These are phyloP conservation scores for Lichtheimia corymbifera DNA, from an alignment of 371 early-diverging fungal genomes.

Conservation along the genomic window DNA sequence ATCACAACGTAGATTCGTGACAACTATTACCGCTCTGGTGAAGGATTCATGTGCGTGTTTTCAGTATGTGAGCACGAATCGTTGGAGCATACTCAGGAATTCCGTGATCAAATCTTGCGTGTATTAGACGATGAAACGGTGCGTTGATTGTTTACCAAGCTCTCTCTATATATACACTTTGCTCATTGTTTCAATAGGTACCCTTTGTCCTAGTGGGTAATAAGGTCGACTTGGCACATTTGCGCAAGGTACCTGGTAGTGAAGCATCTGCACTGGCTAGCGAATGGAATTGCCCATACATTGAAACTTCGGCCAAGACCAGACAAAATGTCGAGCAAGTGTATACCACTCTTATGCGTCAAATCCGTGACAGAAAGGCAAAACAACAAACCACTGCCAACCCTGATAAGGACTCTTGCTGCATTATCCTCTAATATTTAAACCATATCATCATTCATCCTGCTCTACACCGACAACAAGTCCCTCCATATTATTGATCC, in stretches of 20 bases:
- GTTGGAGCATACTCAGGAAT: slow-evolving; percentile 82
- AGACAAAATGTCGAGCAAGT: slow-evolving; percentile 83
- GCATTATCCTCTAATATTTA: slow-evolving; percentile 40
- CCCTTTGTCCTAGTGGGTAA: slow-evolving; percentile 90
- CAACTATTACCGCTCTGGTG: slow-evolving; percentile 89
- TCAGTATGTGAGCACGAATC: slow-evolving; percentile 83
- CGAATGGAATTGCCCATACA: slow-evolving; percentile 81
- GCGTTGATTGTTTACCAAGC: slow-evolving; percentile 10
- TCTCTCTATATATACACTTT: background rate
- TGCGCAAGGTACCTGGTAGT: slow-evolving; percentile 69
- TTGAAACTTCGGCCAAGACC: slow-evolving; percentile 91
- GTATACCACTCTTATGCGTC: slow-evolving; percentile 75
- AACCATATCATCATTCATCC: no score
- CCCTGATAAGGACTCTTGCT: slow-evolving; percentile 52
- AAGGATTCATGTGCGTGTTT: slow-evolving; percentile 91
- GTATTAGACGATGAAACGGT: slow-evolving; percentile 84
- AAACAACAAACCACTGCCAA: slow-evolving; percentile 48
- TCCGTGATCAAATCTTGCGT: slow-evolving; percentile 87
- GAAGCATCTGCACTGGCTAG: slow-evolving; percentile 73
- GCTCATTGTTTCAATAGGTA: slow-evolving; percentile 32
- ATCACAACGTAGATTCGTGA: slow-evolving; percentile 71
- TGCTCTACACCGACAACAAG: no score
- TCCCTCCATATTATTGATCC: no score
- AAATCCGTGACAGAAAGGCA: slow-evolving; percentile 74
- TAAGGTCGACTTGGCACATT: slow-evolving; percentile 79